Evolutionary conservation across 2,329 filamentous ascomycete species (phyloP).

Genomic region (Paraconiothyrium sp.): DNA sequence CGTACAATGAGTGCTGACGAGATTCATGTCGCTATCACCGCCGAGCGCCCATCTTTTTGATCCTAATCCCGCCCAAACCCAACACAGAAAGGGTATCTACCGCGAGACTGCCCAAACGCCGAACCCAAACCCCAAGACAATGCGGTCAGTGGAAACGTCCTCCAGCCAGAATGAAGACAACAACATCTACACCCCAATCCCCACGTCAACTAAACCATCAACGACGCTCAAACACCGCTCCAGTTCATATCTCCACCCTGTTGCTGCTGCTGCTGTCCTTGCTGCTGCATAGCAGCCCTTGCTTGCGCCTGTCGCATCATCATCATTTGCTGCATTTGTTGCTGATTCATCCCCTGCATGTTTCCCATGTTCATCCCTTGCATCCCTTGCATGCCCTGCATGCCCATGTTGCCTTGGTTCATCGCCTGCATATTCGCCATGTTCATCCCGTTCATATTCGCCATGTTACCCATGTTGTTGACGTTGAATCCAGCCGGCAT

Average conservation of each 20-base stretch:
- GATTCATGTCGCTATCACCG: background rate
- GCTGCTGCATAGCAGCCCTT: slow-evolving; percentile 34
- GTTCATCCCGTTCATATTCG: slow-evolving; percentile 28
- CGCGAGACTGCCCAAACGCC: slow-evolving; percentile 5
- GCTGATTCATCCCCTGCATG: slow-evolving; percentile 36
- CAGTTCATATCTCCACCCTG: slow-evolving; percentile 37
- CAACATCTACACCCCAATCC: background rate
- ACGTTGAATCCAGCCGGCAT: slow-evolving; percentile 40
- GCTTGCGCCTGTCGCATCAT: slow-evolving; percentile 46
- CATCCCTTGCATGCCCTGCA: slow-evolving; percentile 29
- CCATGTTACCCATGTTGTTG: slow-evolving; percentile 40
- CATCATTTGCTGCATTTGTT: slow-evolving; percentile 47
- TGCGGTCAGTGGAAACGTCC: background rate
- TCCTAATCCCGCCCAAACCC: background rate
- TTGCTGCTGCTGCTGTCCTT: slow-evolving; percentile 32
- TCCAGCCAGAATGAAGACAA: background rate
- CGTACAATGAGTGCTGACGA: background rate
- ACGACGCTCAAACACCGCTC: slow-evolving; percentile 33
- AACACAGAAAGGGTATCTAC: slow-evolving; percentile 13
- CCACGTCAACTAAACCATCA: background rate
- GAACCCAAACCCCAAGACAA: background rate
- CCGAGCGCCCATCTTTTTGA: background rate
- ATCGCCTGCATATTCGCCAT: slow-evolving; percentile 36
- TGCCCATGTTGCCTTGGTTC: slow-evolving; percentile 29
- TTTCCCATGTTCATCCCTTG: slow-evolving; percentile 32